These are phyloP conservation scores for Anisodus tanguticus DNA, from an alignment of 257 asterid species.

Conservation along the genomic window DNA sequence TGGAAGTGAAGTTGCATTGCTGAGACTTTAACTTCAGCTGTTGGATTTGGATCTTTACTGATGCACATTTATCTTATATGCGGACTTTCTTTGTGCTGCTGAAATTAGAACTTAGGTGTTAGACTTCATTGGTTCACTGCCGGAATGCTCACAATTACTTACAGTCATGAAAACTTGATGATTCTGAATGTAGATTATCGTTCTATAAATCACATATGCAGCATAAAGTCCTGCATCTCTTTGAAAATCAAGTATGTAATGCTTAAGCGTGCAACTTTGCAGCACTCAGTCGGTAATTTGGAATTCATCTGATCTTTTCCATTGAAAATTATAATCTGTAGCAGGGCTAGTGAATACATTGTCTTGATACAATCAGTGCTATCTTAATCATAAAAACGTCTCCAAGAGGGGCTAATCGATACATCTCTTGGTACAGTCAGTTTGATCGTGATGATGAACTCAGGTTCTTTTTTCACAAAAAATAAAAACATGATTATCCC, in stretches of 20 bases:
- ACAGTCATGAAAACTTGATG: not conserved
- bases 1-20: not conserved
- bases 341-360: not conserved
- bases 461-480: too few relatives aligned
- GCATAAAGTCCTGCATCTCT: not conserved
- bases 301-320: not conserved
- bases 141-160: not conserved
- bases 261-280: not conserved
- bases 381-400: not conserved
- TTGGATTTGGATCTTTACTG: not conserved
- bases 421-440: too few relatives aligned
- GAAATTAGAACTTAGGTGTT: not conserved
- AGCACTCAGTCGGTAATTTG: not conserved
- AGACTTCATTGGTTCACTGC: not conserved
- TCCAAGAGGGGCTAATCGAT: not conserved
- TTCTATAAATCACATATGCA: not conserved
- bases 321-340: not conserved
- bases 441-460: too few relatives aligned
- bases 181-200: not conserved
- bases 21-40: not conserved
- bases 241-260: too few relatives aligned
- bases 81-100: not conserved
- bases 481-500: too few relatives aligned
- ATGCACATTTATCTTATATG: not conserved
- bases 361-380: not conserved